A percentile compares a stretch with the other conserved stretches of the same genome.
Conservation (phyloP, 2,329 filamentous ascomycete species). For the Juglanconis oblonga region DNA sequence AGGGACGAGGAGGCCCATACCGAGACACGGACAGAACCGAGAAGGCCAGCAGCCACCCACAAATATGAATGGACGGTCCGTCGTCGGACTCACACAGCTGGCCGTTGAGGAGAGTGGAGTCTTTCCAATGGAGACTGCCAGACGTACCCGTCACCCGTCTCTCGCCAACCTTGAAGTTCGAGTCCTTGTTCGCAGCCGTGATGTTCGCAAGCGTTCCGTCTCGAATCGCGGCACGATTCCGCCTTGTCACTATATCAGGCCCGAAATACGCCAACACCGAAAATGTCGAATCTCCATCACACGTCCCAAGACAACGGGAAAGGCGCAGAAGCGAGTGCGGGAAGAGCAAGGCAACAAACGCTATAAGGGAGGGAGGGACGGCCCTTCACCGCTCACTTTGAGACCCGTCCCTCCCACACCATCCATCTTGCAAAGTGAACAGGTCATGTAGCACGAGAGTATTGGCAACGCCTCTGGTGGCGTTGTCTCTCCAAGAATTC, state of each 20-base stretch:
- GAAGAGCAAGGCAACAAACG: not conserved
- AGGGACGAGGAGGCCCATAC: not conserved
- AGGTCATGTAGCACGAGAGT: constrained; percentile 15
- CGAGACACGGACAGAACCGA: not conserved
- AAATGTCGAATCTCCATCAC: not conserved
- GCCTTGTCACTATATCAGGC: not conserved
- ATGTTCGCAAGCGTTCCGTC: not conserved
- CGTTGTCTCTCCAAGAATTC: not conserved
- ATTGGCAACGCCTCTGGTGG: not conserved
- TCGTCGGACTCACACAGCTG: not conserved
- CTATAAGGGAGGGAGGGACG: constrained; percentile 11
- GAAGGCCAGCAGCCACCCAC: not conserved
- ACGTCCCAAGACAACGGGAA: not conserved
- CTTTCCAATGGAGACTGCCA: not conserved
- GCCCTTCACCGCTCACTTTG: constrained; percentile 11
- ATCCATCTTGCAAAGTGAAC: constrained; percentile 4
- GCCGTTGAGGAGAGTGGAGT: not conserved
- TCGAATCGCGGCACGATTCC: not conserved
- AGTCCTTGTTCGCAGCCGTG: not conserved
- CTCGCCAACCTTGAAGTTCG: not conserved
- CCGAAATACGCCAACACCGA: too few species aligned
- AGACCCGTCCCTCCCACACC: not conserved
- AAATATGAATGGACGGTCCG: not conserved
- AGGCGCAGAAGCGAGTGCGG: not conserved
- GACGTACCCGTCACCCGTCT: not conserved